Evolutionary conservation across 768 basidiomycete species (phyloP), one percentile per base, ranked within the genome.

Genomic region (Russula sp.): DNA sequence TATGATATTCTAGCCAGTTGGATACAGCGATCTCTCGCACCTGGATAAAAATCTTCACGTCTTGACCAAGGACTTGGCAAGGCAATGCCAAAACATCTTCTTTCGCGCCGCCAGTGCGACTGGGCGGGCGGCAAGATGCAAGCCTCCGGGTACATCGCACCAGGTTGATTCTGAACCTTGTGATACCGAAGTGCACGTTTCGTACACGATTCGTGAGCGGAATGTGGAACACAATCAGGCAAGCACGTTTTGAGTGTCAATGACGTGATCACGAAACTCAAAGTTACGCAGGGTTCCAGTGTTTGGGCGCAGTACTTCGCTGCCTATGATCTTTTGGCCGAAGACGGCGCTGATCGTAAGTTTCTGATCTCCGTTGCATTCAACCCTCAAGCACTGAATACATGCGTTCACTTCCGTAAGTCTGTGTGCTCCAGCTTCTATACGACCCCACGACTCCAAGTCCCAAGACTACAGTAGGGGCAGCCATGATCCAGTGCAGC

Each of bases 11-110:
- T 40, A 87, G 83, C 77, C 76, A 66, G 73, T 78, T 58, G 71
- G 73, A 59, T 77, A 77, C 54, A 80, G 77, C 57, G 80, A 87
- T 70, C 71, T 84, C 63, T 79, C 78, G 61, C 77, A 80, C 74
- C 70, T 88, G 65, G 84, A 87, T 74, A 81, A 82, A 72, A 90
- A 89, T 75, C 76, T 91, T 69, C 83, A 85, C 66, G 80, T 78
- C 34, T 77, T 91, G 68, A 73, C 85, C 54, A 80, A 83, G 68
- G 84, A 86, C 71, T 74, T 89, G 68, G 84, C 84, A 51, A 73
- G 69, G 67, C 77, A 79, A 65, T 88, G 88, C 75, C 81, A 83
- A 64, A 75, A 74, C 70, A 74, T 88, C 61, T 90, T 91, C 74
- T 75, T 74, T 66, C 78, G 80, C 69, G 87, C 85, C 66, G 80